Evolutionary conservation across 371 early-diverging fungal genomes (phyloP).

Genomic region (Apophysomyces ossiformis): DNA sequence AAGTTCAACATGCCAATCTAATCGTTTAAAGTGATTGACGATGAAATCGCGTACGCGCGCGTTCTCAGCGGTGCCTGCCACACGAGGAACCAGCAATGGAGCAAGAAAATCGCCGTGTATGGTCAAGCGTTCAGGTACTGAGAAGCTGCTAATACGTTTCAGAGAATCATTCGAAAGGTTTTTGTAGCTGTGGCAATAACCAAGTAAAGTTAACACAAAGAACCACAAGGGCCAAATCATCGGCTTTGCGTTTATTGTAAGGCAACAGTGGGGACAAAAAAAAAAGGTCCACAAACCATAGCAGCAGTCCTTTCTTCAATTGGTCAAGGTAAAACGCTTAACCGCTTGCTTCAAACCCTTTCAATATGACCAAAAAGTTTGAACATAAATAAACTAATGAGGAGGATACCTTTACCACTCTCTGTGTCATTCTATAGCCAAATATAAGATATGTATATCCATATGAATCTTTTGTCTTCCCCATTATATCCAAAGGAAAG

Average conservation of each 20-base stretch:
- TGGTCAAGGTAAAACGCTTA: too few relatives aligned
- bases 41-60: conserved; percentile 70
- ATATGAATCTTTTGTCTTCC: too few relatives aligned
- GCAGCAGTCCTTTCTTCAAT: too few relatives aligned
- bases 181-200: not conserved
- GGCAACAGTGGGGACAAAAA: not conserved
- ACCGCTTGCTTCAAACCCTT: too few relatives aligned
- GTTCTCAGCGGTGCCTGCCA: conserved; percentile 74
- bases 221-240: not conserved
- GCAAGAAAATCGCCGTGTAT: conserved; percentile 59
- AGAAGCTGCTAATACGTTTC: conserved; percentile 14
- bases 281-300: not conserved
- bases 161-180: not conserved
- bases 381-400: too few relatives aligned
- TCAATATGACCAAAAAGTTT: too few relatives aligned
- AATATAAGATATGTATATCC: too few relatives aligned
- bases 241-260: not conserved
- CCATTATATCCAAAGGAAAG: too few relatives aligned
- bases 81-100: conserved; percentile 71
- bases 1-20: conserved; percentile 76
- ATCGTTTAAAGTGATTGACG: conserved; percentile 53
- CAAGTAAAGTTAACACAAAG: not conserved
- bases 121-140: conserved; percentile 21
- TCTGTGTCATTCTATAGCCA: too few relatives aligned
- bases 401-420: too few relatives aligned